A percentile compares a stretch with the other conserved stretches of the same genome.
phyloP scores from a whole-genome alignment of 805 yeast genomes.

The Teunomyces cretensis region DNA sequence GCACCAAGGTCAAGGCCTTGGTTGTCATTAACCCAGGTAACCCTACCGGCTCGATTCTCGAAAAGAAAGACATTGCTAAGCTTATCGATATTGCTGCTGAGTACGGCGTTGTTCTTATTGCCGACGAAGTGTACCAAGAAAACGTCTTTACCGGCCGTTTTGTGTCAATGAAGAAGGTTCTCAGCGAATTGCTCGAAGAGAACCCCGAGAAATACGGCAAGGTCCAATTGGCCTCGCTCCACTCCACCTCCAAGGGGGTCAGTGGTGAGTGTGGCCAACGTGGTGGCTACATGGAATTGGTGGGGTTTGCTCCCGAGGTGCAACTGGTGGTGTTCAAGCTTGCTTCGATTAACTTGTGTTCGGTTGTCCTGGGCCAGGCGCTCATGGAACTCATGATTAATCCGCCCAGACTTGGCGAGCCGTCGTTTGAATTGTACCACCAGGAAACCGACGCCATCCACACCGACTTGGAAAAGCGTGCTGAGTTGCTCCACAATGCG shows the following conservation, averaged over 20 bases:
- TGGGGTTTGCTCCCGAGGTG: conserved; percentile 74
- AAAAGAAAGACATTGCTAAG: conserved; percentile 62
- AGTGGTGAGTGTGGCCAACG: conserved; percentile 99
- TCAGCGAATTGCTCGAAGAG: conserved; percentile 57
- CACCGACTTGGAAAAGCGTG: conserved; percentile 60
- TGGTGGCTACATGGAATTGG: conserved; percentile 96
- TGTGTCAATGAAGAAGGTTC: conserved; percentile 78
- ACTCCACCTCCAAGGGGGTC: conserved; percentile 97
- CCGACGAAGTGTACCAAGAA: conserved; percentile 98
- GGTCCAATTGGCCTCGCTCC: conserved; percentile 89
- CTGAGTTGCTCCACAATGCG: conserved; percentile 63
- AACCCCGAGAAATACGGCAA: conserved; percentile 57
- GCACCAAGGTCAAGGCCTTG: conserved; percentile 68
- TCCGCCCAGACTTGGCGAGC: conserved; percentile 82
- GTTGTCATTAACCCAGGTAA: conserved; percentile 98
- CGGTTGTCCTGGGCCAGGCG: conserved; percentile 94
- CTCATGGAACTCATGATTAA: conserved; percentile 88
- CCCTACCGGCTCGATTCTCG: conserved; percentile 90
- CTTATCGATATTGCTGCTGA: conserved; percentile 80
- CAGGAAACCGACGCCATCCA: conserved; percentile 64
- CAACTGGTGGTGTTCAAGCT: conserved; percentile 73
- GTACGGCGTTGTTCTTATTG: conserved; percentile 80
- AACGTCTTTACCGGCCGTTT: conserved; percentile 83
- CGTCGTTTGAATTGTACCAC: conserved; percentile 65
- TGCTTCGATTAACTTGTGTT: conserved; percentile 88